phyloP scores from a whole-genome alignment of 2,329 filamentous ascomycete species.

The Curvularia spicifera region DNA sequence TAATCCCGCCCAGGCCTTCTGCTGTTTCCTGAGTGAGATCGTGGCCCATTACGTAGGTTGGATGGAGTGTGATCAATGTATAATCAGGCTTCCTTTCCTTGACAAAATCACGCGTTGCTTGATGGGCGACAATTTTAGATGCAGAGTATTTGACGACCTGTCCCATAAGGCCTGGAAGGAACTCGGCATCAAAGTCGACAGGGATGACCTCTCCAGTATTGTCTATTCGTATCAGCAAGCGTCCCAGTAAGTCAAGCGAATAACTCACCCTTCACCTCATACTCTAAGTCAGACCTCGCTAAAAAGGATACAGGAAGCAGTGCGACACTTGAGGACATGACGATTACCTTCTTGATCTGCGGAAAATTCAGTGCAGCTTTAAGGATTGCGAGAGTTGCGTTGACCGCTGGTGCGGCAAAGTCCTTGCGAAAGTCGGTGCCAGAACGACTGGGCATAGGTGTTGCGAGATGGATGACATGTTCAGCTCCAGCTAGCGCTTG shows the following conservation, averaged over 20 bases:
- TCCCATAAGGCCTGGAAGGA: slow-evolving; percentile 8
- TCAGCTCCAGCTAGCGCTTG: slow-evolving; percentile 28
- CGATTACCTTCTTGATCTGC: slow-evolving; percentile 35
- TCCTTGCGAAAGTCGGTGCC: slow-evolving; percentile 19
- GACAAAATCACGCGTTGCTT: slow-evolving; percentile 31
- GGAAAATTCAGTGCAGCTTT: slow-evolving; percentile 27
- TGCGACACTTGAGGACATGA: slow-evolving; percentile 33
- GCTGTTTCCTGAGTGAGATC: slow-evolving; percentile 26
- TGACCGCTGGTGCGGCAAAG: slow-evolving; percentile 30
- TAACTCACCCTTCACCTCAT: not conserved
- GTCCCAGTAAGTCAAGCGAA: not conserved
- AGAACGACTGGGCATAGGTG: slow-evolving; percentile 29
- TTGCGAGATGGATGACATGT: slow-evolving; percentile 40
- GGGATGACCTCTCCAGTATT: not conserved
- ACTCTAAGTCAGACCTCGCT: not conserved
- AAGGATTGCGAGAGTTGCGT: slow-evolving; percentile 32
- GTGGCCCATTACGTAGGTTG: slow-evolving; percentile 33
- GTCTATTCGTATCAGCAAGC: not conserved
- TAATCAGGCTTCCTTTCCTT: slow-evolving; percentile 27
- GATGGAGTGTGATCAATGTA: slow-evolving; percentile 33
- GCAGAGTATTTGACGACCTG: slow-evolving; percentile 25
- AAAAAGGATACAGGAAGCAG: slow-evolving; percentile 16
- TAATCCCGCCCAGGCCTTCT: slow-evolving; percentile 26
- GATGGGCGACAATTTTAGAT: slow-evolving; percentile 38
- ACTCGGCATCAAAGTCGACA: slow-evolving; percentile 16